Evolutionary conservation across 2,329 filamentous ascomycete genomes (phyloP).

Genomic region (Dactylellina leptospora): DNA sequence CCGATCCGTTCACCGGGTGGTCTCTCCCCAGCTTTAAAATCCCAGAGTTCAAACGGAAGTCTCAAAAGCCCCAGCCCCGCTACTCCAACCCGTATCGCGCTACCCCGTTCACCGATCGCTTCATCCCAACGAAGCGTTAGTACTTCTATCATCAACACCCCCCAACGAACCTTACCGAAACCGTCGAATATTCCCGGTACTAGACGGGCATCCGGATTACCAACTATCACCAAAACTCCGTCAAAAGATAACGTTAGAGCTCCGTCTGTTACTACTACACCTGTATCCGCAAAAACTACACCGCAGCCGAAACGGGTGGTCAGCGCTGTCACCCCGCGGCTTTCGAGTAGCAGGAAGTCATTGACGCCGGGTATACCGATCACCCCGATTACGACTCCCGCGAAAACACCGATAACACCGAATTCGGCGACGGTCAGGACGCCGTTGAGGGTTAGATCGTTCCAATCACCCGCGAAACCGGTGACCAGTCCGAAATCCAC

Average conservation of each 20-base stretch:
- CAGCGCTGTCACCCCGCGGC: constrained; percentile 3
- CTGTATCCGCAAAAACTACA: constrained; percentile 3
- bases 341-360: constrained; percentile 8
- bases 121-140: constrained; percentile 21
- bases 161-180: constrained; percentile 1
- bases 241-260: constrained; percentile 18
- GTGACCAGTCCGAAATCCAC: constrained; percentile 11
- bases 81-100: constrained; percentile 28
- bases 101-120: constrained; percentile 28
- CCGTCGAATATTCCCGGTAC: constrained; percentile 6
- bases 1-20: constrained; percentile 29
- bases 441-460: constrained; percentile 32
- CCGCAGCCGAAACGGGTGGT: constrained; percentile 15
- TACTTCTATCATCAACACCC: constrained; percentile 2
- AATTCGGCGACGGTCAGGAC: constrained; percentile 6
- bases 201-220: constrained; percentile 25
- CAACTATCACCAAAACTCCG: constrained; percentile 33
- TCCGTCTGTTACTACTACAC: constrained; percentile 1
- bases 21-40: constrained; percentile 21
- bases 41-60: constrained; percentile 29
- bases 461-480: constrained; percentile 23
- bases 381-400: background rate
- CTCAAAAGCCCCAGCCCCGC: constrained; percentile 16
- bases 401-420: constrained; percentile 16
- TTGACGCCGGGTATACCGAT: too few relatives aligned